A percentile compares a stretch with the other conserved stretches of the same genome.
These are phyloP conservation scores for Termitomyces sp. DNA, from an alignment of 768 basidiomycete species.

Conservation along the genomic window DNA sequence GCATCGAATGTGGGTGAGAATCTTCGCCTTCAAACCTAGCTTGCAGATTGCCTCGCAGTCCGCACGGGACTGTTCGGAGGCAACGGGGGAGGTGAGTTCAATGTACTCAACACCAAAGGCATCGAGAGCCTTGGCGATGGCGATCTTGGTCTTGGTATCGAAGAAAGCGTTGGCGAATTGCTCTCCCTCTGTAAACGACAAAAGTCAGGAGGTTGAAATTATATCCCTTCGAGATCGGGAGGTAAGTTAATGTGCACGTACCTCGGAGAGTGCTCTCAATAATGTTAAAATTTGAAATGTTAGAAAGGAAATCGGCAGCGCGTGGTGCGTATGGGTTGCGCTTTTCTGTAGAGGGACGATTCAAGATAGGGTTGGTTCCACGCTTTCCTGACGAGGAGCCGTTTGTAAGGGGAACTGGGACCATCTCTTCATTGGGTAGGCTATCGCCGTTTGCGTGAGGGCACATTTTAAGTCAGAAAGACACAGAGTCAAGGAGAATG, in stretches of 20 bases:
- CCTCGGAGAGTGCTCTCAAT: slow-evolving; percentile 97
- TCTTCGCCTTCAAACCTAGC: slow-evolving; percentile 94
- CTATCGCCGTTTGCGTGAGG: slow-evolving; percentile 53
- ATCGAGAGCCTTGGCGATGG: slow-evolving; percentile 96
- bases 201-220: slow-evolving; percentile 8
- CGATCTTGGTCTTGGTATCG: slow-evolving; percentile 99
- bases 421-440: slow-evolving; percentile 60
- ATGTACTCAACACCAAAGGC: slow-evolving; percentile 99
- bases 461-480: slow-evolving; percentile 48
- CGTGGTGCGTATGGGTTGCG: slow-evolving; percentile 85
- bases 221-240: background rate
- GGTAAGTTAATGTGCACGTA: slow-evolving; percentile 29
- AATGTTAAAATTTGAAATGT: slow-evolving; percentile 91
- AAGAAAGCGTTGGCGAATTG: slow-evolving; percentile 99
- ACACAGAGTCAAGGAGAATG: background rate
- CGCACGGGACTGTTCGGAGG: slow-evolving; percentile 88
- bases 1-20: slow-evolving; percentile 98
- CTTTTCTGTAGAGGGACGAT: slow-evolving; percentile 39
- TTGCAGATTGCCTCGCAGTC: slow-evolving; percentile 99
- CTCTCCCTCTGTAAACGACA: slow-evolving; percentile 75
- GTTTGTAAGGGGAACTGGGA: slow-evolving; percentile 58
- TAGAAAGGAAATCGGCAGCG: slow-evolving; percentile 90
- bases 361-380: slow-evolving; percentile 31
- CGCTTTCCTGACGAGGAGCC: slow-evolving; percentile 40
- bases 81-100: slow-evolving; percentile 96